Base-by-base conservation (phyloP, 2,329 filamentous ascomycete species). In the Orbilia blumenaviensis region DNA sequence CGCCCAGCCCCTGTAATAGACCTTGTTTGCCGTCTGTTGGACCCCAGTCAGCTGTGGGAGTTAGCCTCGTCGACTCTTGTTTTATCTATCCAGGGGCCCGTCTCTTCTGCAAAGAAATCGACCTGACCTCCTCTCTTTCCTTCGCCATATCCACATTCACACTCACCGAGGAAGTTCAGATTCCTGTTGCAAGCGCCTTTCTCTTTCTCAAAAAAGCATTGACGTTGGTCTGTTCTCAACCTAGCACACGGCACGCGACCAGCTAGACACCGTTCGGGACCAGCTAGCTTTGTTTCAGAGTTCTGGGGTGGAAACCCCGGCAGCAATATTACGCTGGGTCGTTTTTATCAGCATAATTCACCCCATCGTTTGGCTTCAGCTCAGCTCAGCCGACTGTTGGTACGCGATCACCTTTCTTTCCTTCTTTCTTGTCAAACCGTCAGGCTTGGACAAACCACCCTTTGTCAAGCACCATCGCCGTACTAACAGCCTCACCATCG, bases 401-500 rank as follows among this genome's bases (percentile, higher is more conserved):
- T 76, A 76, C 58, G 72, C 50, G 69, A 76, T 63, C 41, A 18
- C 60, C 58, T 62, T 50, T 38, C 36, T 52, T 61, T 50, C 42
- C 56, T 58, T 16, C 50, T 58, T 42, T 66, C 48, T 36, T 46
- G 23, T 46, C 61, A 50, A 18, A 52, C 50, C 23, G 18, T 10
- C 46, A n/a, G 38, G 12, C 21, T 23, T 78, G 36, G 38, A 54
- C 58, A 76, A 74, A 66, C 66, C 12, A 41, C 18, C 36, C 23
- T 36, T 56, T 60, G 42, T 42, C 54, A 62, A 52, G 21, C n/a
- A 21, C 27, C 29, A 10, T 27, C 18, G 63, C 56, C 41, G 50
- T 71, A 64, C 62, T 64, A 78, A 85, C 84, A 78, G 81, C 75
- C 21, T 23, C 42, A 10, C 12, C 12, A 27, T 41, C 41, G 41